Evolutionary conservation across 2,329 filamentous ascomycete genomes (phyloP).

Genomic region (Xylariaceae sp.): DNA sequence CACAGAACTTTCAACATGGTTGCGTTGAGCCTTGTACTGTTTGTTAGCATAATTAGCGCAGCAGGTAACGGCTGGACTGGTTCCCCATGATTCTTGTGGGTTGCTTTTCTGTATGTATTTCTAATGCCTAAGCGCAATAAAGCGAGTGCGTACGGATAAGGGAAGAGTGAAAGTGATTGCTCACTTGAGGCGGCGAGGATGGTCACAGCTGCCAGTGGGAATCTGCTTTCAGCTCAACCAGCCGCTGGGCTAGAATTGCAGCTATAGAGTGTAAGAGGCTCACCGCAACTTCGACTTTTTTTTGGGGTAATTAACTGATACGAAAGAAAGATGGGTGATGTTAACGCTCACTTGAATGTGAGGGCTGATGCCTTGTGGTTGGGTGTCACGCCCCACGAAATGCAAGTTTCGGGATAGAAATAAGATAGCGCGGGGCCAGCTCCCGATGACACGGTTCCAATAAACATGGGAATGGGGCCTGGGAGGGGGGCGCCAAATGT

Average conservation of each 20-base stretch:
- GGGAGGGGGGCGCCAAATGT: not conserved
- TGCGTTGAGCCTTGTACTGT: too few relatives aligned
- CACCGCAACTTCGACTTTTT: conserved; percentile 28
- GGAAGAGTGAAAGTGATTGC: not conserved
- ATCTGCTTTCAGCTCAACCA: conserved; percentile 20
- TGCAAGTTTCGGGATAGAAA: conserved; percentile 14
- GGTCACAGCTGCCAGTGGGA: conserved; percentile 9
- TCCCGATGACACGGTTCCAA: conserved; percentile 30
- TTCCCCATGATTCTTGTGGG: too few relatives aligned
- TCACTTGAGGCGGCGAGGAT: conserved; percentile 6
- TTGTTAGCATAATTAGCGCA: too few relatives aligned
- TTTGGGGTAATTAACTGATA: conserved; percentile 14
- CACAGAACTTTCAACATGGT: too few relatives aligned
- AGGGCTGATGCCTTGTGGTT: conserved; percentile 11
- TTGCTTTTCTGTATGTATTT: too few relatives aligned
- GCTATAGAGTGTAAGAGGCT: not conserved
- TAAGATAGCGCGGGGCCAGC: conserved; percentile 18
- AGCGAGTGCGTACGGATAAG: too few relatives aligned
- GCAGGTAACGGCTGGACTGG: too few relatives aligned
- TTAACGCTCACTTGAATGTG: not conserved
- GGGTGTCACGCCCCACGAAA: conserved; percentile 13
- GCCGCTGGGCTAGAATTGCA: conserved; percentile 10
- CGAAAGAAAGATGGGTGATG: conserved; percentile 1
- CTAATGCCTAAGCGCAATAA: conserved; percentile 2
- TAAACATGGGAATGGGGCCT: conserved; percentile 16